Base-by-base conservation (phyloP, 2,329 filamentous ascomycete genomes). In the Simplicillium aogashimaense region DNA sequence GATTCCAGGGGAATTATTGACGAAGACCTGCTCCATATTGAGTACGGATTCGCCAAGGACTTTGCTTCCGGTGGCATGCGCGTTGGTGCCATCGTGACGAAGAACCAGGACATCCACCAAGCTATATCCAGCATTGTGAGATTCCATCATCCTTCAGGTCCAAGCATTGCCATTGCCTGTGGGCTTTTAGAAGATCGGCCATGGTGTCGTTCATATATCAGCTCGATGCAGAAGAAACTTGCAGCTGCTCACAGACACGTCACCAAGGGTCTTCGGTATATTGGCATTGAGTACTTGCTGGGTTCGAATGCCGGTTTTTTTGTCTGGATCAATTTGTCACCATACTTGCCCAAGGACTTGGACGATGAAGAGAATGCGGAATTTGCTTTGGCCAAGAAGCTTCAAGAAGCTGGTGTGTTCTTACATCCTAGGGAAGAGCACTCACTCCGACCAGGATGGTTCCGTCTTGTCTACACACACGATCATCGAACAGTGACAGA, bases 221-320 rank as follows among this genome's bases (percentile, higher is more conserved):
- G 48, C 1, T 45, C 50, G 6, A 69, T 68, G 29, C 57, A 60
- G 14, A 38, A 48, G 11, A 59, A 60, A 17, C 50, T 76, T 3
- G 56, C 57, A 0, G 56, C 59, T 1, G 58, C 63, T 0, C 66
- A 73, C 41, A 48, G 48, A 4, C 61, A 64, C 32, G 58, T 61
- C 1, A 65, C 60, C 0, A 35, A 46, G 1, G 56, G 53, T 4
- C 54, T 76, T 13, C 47, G 53, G 8, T 51, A 56, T 2, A 55
- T 67, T 7, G 60, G 63, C 2, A 63, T 78, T 3, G 47, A 56
- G 4, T 74, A 70, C 43, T 37, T 64, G n/a, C 38, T 43, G 1
- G 55, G 55, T 57, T 61, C 60, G n/a, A 77, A 76, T 44, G 74
- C 74, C 0, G 74, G 70, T 0, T 76, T 78, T 48, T 79, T 78